A percentile compares a stretch with the other conserved stretches of the same genome.
phyloP scores from a whole-genome alignment of 2,329 filamentous ascomycete genomes.

The Xylariaceae sp. region DNA sequence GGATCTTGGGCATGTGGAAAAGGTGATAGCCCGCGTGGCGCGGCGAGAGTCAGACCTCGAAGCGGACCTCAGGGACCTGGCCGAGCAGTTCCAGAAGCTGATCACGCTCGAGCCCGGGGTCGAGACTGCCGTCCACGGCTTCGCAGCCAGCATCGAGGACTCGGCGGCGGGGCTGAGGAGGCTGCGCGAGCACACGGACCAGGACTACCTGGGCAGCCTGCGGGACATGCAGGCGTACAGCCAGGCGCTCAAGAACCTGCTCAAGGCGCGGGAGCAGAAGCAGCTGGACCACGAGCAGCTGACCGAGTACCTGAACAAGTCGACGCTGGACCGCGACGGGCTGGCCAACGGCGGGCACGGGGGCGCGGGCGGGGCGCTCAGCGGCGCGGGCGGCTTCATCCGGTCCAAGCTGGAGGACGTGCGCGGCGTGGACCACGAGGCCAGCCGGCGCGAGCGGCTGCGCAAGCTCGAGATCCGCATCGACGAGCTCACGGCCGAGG shows the following conservation, averaged over 20 bases:
- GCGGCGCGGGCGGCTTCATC: conserved; percentile 78
- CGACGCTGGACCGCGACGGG: conserved; percentile 75
- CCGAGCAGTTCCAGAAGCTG: conserved; percentile 90
- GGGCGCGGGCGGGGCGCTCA: conserved; percentile 41
- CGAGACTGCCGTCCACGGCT: conserved; percentile 73
- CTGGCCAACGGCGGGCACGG: conserved; percentile 54
- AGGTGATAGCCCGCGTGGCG: conserved; percentile 86
- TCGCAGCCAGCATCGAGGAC: conserved; percentile 79
- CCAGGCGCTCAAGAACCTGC: conserved; percentile 72
- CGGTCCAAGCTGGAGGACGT: conserved; percentile 95
- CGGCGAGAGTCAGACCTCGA: conserved; percentile 84
- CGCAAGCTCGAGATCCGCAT: conserved; percentile 89
- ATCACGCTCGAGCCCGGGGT: conserved; percentile 83
- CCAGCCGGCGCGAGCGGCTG: conserved; percentile 75
- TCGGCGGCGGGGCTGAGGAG: conserved; percentile 68
- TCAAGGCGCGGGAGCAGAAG: conserved; percentile 93
- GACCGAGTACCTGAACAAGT: conserved; percentile 91
- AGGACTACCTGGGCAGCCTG: conserved; percentile 87
- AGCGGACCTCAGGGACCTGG: conserved; percentile 79
- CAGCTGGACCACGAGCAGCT: conserved; percentile 96
- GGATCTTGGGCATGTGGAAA: conserved; percentile 86
- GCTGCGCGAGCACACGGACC: conserved; percentile 88
- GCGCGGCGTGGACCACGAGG: conserved; percentile 92
- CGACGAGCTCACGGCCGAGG: conserved; percentile 81
- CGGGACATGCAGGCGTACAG: conserved; percentile 96